phyloP scores from a whole-genome alignment of 768 basidiomycete species.

The Russula sp. region DNA sequence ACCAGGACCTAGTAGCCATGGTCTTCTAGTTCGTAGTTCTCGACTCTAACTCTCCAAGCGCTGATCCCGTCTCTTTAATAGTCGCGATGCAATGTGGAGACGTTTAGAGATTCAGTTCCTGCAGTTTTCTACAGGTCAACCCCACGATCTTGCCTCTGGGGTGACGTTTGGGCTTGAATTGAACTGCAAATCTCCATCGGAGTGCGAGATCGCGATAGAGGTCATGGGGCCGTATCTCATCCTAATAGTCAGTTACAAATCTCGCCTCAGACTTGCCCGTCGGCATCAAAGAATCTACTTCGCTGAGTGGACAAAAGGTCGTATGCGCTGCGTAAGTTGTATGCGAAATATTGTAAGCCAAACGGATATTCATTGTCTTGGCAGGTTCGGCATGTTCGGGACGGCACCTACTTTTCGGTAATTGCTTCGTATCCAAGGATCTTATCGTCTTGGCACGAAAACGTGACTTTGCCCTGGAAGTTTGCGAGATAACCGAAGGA shows the following conservation, averaged over 20 bases:
- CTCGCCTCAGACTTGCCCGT: slow-evolving; percentile 14
- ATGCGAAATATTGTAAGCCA: neutral
- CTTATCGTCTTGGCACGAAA: slow-evolving; percentile 21
- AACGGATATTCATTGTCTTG: neutral
- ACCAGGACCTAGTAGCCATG: slow-evolving; percentile 21
- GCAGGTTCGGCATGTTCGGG: slow-evolving; percentile 20
- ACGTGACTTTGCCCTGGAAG: slow-evolving; percentile 22
- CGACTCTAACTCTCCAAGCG: neutral
- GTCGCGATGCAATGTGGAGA: slow-evolving; percentile 20
- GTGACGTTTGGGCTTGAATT: slow-evolving; percentile 8
- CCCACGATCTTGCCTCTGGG: slow-evolving; percentile 4
- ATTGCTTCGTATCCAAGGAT: slow-evolving; percentile 21
- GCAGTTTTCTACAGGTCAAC: slow-evolving; percentile 18
- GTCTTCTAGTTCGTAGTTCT: slow-evolving; percentile 17
- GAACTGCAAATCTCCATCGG: slow-evolving; percentile 22
- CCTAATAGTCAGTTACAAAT: slow-evolving; percentile 18
- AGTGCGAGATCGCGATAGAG: slow-evolving; percentile 24
- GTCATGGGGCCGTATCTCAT: slow-evolving; percentile 20
- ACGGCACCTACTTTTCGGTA: slow-evolving; percentile 16
- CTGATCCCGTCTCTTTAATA: neutral
- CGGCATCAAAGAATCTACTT: slow-evolving; percentile 22
- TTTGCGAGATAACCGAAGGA: slow-evolving; percentile 17
- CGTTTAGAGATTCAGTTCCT: slow-evolving; percentile 16
- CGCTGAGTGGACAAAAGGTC: slow-evolving; percentile 18
- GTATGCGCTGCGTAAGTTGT: slow-evolving; percentile 17